Evolutionary conservation across 2,329 filamentous ascomycete genomes (phyloP), one percentile per base, ranked within the genome.

Genomic region (Penicillium sp.): DNA sequence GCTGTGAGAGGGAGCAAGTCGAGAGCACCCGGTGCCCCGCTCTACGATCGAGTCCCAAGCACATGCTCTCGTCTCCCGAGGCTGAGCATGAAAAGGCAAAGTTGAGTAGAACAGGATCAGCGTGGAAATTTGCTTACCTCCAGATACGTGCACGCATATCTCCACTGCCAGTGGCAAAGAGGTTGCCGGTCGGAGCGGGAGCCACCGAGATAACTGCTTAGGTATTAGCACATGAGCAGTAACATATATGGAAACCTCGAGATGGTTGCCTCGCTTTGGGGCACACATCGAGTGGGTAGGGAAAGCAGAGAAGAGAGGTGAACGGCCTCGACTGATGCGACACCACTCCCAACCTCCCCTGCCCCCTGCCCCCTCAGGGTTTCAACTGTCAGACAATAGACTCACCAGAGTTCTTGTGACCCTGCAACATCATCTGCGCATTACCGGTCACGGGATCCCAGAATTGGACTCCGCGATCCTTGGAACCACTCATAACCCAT

Each of bases 91-190:
- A 4, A 29, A 25, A 33, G 26, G 1, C 13, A 37, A 29, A 45
- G n/a, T 28, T n/a, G 33, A 35, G 27, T 4, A 13, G n/a, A 11
- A 27, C n/a, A 37, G 25, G 28, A 26, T 39, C 35, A 29, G 12
- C 9, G n/a, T 11, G 12, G 33, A 13, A 25, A 28, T 33, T 43
- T 36, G 63, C 67, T 59, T 61, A 96, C 61, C 86, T 90, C 93
- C 93, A 98, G 73, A 98, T 97, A 64, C 93, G 85, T 46, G 93
- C 93, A 67, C 91, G 86, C 88, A 95, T 95, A 68, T 98, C 93
- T 62, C 93, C 93, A 58, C 90, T 96, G 53, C 93, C 93, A 4
- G 93, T 98, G 36, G 93, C 93, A 66, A 98, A 98, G 66, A 89
- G 85, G 55, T 84, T 83, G 49, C 90, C 90, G 34, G 81, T 84